These are phyloP conservation scores for Triticum dicoccoides DNA, from an alignment of 176 grass and related monocot genomes.

Conservation along the genomic window DNA sequence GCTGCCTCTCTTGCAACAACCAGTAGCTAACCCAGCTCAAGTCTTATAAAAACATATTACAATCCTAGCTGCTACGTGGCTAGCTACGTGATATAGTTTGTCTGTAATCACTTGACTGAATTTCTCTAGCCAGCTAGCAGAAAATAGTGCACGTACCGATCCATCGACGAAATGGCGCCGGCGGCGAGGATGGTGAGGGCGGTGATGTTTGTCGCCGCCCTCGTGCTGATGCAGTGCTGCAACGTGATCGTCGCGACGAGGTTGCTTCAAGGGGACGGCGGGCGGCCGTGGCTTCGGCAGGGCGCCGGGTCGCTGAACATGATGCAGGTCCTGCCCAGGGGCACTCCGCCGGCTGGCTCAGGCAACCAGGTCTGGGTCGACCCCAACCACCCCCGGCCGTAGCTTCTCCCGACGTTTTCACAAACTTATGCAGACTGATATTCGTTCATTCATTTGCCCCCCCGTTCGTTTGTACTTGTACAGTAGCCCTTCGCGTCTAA, in stretches of 20 bases:
- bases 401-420: too few species aligned
- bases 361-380: neutral
- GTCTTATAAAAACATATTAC: too few species aligned
- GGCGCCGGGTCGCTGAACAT: neutral
- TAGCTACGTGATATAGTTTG: too few species aligned
- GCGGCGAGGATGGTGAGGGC: neutral
- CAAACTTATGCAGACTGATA: too few species aligned
- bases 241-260: neutral
- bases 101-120: neutral
- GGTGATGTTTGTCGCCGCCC: neutral
- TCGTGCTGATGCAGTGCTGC: conserved; percentile 20
- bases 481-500: too few species aligned
- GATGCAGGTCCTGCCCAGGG: neutral
- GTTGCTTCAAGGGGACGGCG: neutral
- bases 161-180: neutral
- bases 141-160: neutral
- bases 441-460: too few species aligned
- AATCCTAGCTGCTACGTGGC: too few species aligned
- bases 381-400: too few species aligned
- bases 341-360: neutral
- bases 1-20: neutral
- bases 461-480: too few species aligned
- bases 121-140: neutral
- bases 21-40: neutral
- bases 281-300: neutral